Percentiles rank a stretch among this genome's conserved stretches.
Conservation (phyloP, 441 rosid genomes). For the Pelargonium myrrhifolium region DNA sequence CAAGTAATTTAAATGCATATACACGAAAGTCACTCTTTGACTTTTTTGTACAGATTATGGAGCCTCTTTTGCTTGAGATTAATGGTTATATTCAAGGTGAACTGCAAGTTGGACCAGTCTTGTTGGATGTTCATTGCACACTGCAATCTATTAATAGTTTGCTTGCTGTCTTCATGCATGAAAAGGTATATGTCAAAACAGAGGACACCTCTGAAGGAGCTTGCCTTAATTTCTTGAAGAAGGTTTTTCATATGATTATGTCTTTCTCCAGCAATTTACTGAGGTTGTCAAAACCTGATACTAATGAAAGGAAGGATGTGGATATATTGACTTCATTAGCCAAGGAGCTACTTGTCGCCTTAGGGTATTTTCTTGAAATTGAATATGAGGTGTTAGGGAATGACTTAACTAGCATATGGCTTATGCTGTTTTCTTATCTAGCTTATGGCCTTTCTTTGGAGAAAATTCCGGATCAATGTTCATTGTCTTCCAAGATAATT, state of each 20-base stretch:
- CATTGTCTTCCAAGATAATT: conserved; percentile 36
- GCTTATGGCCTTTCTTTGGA: conserved; percentile 34
- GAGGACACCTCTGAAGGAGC: conserved; percentile 83
- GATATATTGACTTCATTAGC: conserved; percentile 40
- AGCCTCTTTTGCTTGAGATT: conserved; percentile 62
- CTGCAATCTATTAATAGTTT: conserved; percentile 53
- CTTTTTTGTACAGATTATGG: conserved; percentile 77
- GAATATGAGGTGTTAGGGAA: conserved; percentile 70
- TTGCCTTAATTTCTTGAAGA: conserved; percentile 63
- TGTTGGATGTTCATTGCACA: conserved; percentile 39
- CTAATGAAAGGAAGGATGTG: conserved; percentile 25
- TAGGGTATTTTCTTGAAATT: conserved; percentile 58
- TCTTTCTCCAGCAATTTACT: conserved; percentile 43
- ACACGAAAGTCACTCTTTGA: conserved; percentile 60
- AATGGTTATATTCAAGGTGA: conserved; percentile 35
- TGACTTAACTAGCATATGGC: conserved; percentile 66
- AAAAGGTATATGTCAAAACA: conserved; percentile 54
- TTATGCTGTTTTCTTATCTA: conserved; percentile 51
- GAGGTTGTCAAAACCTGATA: conserved; percentile 25
- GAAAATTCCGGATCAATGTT: conserved; percentile 30
- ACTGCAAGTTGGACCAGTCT: conserved; percentile 32
- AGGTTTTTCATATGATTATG: conserved; percentile 41
- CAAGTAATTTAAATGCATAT: conserved; percentile 47
- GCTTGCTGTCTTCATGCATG: conserved; percentile 43
- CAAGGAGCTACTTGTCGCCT: conserved; percentile 44